Percentiles rank a stretch among this genome's conserved stretches.
Conservation (phyloP, 768 basidiomycete genomes). For the Leccinum truebloodii region DNA sequence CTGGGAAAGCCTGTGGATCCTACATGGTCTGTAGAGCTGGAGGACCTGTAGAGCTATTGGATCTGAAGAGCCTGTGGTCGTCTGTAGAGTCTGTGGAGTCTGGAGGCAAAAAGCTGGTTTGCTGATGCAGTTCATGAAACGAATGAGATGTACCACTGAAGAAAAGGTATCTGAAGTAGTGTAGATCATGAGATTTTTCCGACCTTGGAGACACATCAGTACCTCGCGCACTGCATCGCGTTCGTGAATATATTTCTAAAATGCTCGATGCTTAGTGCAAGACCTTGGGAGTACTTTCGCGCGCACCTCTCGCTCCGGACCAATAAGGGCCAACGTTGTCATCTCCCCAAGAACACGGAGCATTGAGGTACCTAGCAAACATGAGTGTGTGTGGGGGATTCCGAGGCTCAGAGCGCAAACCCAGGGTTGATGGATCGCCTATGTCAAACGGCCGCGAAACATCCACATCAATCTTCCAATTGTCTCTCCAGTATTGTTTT, state of each 20-base stretch:
- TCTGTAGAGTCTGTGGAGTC: too few relatives aligned
- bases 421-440: slow-evolving; percentile 73
- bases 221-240: slow-evolving; percentile 77
- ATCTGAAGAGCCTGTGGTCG: too few relatives aligned
- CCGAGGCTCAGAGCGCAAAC: slow-evolving; percentile 34
- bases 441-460: slow-evolving; percentile 53
- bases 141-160: slow-evolving; percentile 31
- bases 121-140: background rate
- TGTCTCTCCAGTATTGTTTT: slow-evolving; percentile 74
- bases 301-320: slow-evolving; percentile 45
- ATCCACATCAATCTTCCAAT: slow-evolving; percentile 55
- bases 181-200: slow-evolving; percentile 57
- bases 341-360: slow-evolving; percentile 41
- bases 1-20: too few relatives aligned
- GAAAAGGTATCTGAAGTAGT: slow-evolving; percentile 33
- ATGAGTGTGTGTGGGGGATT: slow-evolving; percentile 3
- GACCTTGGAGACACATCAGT: slow-evolving; percentile 74
- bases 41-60: too few relatives aligned
- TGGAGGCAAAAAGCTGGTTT: too few relatives aligned
- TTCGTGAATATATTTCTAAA: slow-evolving; percentile 70
- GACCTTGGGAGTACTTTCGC: background rate
- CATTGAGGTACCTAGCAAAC: slow-evolving; percentile 44
- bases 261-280: background rate
- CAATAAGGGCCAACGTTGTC: slow-evolving; percentile 39
- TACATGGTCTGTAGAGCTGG: too few relatives aligned